These are phyloP conservation scores for Aspergillus neoniger DNA, from an alignment of 2,329 filamentous ascomycete species.

Conservation along the genomic window DNA sequence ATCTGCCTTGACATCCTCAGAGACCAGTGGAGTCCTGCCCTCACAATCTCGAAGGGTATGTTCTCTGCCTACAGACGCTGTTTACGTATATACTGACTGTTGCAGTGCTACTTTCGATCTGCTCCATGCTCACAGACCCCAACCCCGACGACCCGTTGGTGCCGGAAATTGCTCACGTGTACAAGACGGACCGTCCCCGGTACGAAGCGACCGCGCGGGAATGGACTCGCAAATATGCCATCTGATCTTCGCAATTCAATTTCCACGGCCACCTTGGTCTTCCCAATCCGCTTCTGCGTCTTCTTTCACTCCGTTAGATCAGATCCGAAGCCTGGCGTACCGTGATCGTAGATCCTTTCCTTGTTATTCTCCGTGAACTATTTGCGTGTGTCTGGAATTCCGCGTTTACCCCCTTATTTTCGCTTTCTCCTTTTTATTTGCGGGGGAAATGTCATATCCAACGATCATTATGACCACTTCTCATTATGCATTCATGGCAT, in stretches of 20 bases:
- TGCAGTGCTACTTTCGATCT: conserved; percentile 93
- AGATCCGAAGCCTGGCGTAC: conserved; percentile 42
- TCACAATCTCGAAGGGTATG: conserved; percentile 97
- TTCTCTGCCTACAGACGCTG: neutral
- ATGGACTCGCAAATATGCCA: conserved; percentile 99
- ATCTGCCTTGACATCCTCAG: conserved; percentile 98
- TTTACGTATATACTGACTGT: conserved; percentile 6
- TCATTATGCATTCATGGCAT: conserved; percentile 43
- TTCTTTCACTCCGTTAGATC: conserved; percentile 36
- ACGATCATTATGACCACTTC: conserved; percentile 43
- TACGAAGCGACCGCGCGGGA: conserved; percentile 97
- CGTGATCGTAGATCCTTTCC: conserved; percentile 41
- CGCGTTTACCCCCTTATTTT: conserved; percentile 23
- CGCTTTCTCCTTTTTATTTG: conserved; percentile 20
- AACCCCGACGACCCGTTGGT: conserved; percentile 99
- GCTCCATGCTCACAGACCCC: conserved; percentile 99
- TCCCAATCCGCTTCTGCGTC: conserved; percentile 29
- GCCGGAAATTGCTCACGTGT: conserved; percentile 97
- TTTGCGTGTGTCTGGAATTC: conserved; percentile 26
- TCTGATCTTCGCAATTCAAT: conserved; percentile 57
- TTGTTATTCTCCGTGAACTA: conserved; percentile 26
- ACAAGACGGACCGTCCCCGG: conserved; percentile 95
- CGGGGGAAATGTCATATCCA: conserved; percentile 38
- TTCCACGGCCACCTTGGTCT: conserved; percentile 29
- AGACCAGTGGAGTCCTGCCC: conserved; percentile 97